Percentiles rank a stretch among this genome's conserved stretches.
phyloP scores from a whole-genome alignment of 129 eudicot species.

The Solidago caesia region DNA sequence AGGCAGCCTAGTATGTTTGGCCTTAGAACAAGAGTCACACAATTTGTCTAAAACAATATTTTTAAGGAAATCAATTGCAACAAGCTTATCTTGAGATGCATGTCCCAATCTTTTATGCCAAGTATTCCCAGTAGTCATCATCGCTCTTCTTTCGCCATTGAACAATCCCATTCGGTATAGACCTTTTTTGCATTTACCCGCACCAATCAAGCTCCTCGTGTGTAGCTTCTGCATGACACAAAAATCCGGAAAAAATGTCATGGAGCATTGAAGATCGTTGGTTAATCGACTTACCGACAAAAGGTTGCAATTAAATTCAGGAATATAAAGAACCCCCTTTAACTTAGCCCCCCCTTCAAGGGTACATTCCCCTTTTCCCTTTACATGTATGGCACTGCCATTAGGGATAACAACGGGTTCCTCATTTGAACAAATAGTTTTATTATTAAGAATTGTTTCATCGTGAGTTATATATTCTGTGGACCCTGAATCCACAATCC shows the following conservation, averaged over 20 bases:
- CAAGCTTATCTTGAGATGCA: no score
- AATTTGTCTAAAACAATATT: slow-evolving; percentile 2
- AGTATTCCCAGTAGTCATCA: no score
- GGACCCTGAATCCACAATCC: slow-evolving; percentile 7
- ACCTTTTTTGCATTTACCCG: slow-evolving; percentile 12
- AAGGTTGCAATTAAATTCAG: slow-evolving; percentile 14
- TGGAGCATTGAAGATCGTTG: not conserved
- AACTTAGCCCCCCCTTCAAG: slow-evolving; percentile 8
- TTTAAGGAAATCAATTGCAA: slow-evolving; percentile 6
- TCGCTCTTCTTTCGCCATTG: slow-evolving; percentile 9
- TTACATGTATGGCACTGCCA: not conserved
- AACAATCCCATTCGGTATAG: slow-evolving; percentile 11
- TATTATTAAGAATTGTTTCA: slow-evolving; percentile 1
- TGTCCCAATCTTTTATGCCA: no score
- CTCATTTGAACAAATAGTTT: not conserved
- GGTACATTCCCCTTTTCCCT: slow-evolving; percentile 11
- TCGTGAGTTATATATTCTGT: slow-evolving; percentile 1
- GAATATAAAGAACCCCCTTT: slow-evolving; percentile 13
- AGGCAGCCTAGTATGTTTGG: slow-evolving; percentile 17
- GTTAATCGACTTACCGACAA: not conserved
- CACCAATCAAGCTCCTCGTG: slow-evolving; percentile 6
- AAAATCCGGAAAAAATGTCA: not conserved
- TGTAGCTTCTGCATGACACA: not conserved
- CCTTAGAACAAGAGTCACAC: slow-evolving; percentile 15
- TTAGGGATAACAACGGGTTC: slow-evolving; percentile 9